Percentiles rank a stretch among this genome's conserved stretches.
These are phyloP conservation scores for Talaromyces sp. DNA, from an alignment of 2,329 filamentous ascomycete species.

Conservation along the genomic window DNA sequence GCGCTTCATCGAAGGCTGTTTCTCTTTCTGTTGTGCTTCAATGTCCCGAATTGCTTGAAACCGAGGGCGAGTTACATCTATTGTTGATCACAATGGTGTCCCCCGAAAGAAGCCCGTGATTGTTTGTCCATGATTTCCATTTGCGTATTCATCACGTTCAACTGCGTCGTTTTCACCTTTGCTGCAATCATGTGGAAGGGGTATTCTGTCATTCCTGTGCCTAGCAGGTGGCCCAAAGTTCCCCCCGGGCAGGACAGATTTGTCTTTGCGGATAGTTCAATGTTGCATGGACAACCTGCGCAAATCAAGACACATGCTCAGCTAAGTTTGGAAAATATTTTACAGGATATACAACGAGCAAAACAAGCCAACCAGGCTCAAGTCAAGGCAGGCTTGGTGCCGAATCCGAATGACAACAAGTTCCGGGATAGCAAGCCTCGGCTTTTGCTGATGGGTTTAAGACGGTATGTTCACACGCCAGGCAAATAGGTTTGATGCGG, in stretches of 20 bases:
- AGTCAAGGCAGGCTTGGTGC: conserved; percentile 26
- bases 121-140: neutral
- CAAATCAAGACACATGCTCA: conserved; percentile 32
- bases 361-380: conserved; percentile 28
- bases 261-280: conserved; percentile 24
- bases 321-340: conserved; percentile 36
- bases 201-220: conserved; percentile 13
- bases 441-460: conserved; percentile 89
- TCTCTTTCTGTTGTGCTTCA: neutral
- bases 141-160: neutral
- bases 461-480: conserved; percentile 62
- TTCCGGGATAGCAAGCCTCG: conserved; percentile 70
- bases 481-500: neutral
- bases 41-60: neutral
- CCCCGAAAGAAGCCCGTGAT: neutral
- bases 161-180: neutral
- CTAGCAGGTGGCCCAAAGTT: conserved; percentile 10
- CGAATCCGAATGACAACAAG: conserved; percentile 39
- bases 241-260: conserved; percentile 20
- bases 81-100: neutral
- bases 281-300: conserved; percentile 24
- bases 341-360: conserved; percentile 33
- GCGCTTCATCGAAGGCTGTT: neutral
- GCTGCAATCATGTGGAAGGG: conserved; percentile 10
- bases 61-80: neutral